Percentiles rank a stretch among this genome's conserved stretches.
Conservation (phyloP, 495 filamentous ascomycete genomes). For the Ramalina peruviana region DNA sequence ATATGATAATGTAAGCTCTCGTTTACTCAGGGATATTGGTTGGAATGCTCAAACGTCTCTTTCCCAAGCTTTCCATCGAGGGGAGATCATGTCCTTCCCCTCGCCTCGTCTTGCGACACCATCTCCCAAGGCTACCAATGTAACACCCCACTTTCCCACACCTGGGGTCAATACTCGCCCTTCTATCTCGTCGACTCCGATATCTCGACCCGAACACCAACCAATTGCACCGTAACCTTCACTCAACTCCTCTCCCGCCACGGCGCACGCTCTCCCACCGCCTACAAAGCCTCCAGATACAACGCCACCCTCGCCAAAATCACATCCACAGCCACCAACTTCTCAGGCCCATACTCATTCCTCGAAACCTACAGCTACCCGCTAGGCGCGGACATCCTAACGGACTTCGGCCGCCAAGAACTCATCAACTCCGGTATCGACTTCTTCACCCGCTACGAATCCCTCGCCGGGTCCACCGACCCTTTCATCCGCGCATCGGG, state of each 20-base stretch:
- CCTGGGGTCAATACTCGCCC: conserved; percentile 80
- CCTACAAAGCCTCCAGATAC: conserved; percentile 44
- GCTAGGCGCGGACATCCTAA: conserved; percentile 64
- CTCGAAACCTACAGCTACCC: conserved; percentile 55
- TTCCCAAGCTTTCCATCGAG: not conserved
- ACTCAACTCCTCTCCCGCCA: conserved; percentile 69
- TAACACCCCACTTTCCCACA: conserved; percentile 42
- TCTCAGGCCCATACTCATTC: conserved; percentile 46
- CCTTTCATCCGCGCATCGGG: conserved; percentile 65
- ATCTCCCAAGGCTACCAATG: conserved; percentile 51
- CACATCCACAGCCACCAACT: conserved; percentile 39
- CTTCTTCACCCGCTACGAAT: conserved; percentile 57
- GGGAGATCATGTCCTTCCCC: not conserved
- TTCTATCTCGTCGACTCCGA: conserved; percentile 55
- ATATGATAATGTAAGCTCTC: not conserved
- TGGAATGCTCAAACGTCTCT: not conserved
- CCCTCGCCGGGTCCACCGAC: conserved; percentile 33
- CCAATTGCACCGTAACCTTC: conserved; percentile 57
- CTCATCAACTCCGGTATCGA: conserved; percentile 59
- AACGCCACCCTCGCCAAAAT: conserved; percentile 42
- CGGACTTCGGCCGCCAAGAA: conserved; percentile 54
- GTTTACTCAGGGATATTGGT: not conserved
- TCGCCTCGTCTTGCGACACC: conserved; percentile 36
- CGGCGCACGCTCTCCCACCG: conserved; percentile 69
- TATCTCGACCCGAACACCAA: conserved; percentile 41